A percentile compares a stretch with the other conserved stretches of the same genome.
Conservation (phyloP, 768 basidiomycete genomes). For the Kockovaella imperatae region DNA sequence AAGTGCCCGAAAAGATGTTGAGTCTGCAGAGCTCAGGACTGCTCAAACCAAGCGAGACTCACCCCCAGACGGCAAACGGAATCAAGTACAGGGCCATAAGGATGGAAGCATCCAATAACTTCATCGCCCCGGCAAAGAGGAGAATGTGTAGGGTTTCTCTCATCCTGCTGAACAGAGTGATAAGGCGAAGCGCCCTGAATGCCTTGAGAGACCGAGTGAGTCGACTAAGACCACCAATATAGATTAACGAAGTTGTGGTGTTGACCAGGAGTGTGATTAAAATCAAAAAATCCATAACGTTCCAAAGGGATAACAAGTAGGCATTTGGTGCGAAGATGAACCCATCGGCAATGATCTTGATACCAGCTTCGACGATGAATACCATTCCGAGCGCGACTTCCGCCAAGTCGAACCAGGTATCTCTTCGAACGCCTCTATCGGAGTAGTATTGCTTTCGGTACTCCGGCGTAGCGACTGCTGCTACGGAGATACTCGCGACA, state of each 20-base stretch:
- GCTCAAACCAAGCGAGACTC: conserved; percentile 9
- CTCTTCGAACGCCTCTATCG: conserved; percentile 55
- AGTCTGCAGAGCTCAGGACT: conserved; percentile 47
- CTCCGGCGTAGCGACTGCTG: conserved; percentile 70
- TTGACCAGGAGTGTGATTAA: conserved; percentile 70
- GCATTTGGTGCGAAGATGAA: conserved; percentile 65
- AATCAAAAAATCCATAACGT: conserved; percentile 78
- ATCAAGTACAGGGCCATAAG: conserved; percentile 64
- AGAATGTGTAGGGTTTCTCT: conserved; percentile 73
- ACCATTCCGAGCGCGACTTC: conserved; percentile 63
- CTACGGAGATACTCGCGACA: conserved; percentile 70
- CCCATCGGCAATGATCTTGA: conserved; percentile 90
- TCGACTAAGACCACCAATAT: conserved; percentile 71
- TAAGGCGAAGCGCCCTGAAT: conserved; percentile 75
- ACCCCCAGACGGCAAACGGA: conserved; percentile 46
- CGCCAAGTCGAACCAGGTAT: conserved; percentile 79
- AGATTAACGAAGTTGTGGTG: conserved; percentile 61
- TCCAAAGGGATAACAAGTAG: conserved; percentile 87
- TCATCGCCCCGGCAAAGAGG: conserved; percentile 72
- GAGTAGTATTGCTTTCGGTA: conserved; percentile 69
- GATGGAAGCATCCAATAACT: conserved; percentile 81
- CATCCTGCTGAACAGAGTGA: conserved; percentile 81
- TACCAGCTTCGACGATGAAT: conserved; percentile 70
- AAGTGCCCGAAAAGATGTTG: conserved; percentile 79
- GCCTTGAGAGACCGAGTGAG: conserved; percentile 79